A percentile compares a stretch with the other conserved stretches of the same genome.
Evolutionary conservation across 2,329 filamentous ascomycete genomes (phyloP).

Genomic region (Talaromyces sp.): DNA sequence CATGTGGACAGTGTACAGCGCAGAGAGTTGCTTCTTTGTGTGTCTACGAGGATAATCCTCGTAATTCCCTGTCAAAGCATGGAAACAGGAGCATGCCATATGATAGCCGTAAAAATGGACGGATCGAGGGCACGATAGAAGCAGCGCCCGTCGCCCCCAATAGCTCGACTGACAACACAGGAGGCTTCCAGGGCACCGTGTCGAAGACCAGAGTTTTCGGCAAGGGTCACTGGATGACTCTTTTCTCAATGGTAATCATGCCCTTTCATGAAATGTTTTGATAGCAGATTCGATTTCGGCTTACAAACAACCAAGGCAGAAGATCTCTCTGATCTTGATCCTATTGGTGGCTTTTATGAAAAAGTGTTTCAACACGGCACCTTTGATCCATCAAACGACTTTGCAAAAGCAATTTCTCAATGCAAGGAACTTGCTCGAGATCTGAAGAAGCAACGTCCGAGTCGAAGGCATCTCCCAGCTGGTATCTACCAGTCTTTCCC

Average conservation of each 20-base stretch:
- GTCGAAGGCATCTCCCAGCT: slow-evolving; percentile 19
- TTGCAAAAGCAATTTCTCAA: slow-evolving; percentile 19
- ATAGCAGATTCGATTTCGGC: neutral
- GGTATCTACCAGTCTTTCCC: slow-evolving; percentile 20
- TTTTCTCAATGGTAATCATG: slow-evolving; percentile 20
- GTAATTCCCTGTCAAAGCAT: neutral
- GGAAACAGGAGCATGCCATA: neutral
- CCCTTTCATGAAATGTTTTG: neutral
- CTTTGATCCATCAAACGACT: neutral
- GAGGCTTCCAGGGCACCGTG: slow-evolving; percentile 20
- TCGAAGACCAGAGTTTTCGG: slow-evolving; percentile 28
- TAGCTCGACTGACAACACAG: neutral
- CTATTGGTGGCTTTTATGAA: slow-evolving; percentile 13
- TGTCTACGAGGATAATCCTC: slow-evolving; percentile 18
- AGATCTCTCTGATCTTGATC: slow-evolving; percentile 15
- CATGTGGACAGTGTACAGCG: slow-evolving; percentile 25
- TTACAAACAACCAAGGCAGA: slow-evolving; percentile 16
- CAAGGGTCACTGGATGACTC: slow-evolving; percentile 27
- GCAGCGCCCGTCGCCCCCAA: neutral
- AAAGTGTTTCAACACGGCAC: slow-evolving; percentile 3
- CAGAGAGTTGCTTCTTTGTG: slow-evolving; percentile 19
- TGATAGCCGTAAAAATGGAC: neutral
- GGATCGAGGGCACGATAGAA: neutral
- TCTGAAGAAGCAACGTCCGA: slow-evolving; percentile 24
- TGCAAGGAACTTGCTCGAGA: slow-evolving; percentile 26